A percentile compares a stretch with the other conserved stretches of the same genome.
These are phyloP conservation scores for Echinosophora koreensis DNA, from an alignment of 306 rosid genomes.

Conservation along the genomic window DNA sequence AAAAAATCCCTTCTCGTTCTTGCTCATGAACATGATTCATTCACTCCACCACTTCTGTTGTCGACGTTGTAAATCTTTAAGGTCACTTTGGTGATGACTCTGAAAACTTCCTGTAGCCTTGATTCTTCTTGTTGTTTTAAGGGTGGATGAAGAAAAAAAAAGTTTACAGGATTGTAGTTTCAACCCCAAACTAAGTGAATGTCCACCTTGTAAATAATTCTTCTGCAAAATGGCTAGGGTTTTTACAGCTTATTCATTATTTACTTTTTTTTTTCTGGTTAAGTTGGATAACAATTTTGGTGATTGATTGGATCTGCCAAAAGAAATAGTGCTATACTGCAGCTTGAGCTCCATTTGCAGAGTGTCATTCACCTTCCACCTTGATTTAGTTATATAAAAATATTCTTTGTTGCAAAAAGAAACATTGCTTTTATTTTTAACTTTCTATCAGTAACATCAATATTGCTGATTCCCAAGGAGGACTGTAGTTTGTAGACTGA, in stretches of 20 bases:
- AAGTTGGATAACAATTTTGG: not conserved
- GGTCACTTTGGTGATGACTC: constrained; percentile 6
- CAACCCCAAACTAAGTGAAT: constrained; percentile 25
- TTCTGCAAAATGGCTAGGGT: not conserved
- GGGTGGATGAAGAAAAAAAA: not conserved
- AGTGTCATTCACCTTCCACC: constrained; percentile 6
- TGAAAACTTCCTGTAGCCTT: not conserved
- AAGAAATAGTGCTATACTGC: not conserved
- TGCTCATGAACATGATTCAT: not conserved
- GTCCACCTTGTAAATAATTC: constrained; percentile 18
- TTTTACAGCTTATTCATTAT: constrained; percentile 11
- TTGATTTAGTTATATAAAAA: constrained; percentile 13
- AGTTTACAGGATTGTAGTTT: constrained; percentile 6
- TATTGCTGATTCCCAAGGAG: not conserved
- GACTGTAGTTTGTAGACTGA: not conserved
- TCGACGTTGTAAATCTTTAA: no score
- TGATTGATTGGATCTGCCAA: constrained; percentile 2
- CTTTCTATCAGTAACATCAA: not conserved
- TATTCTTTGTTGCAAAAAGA: no score
- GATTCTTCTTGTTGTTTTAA: not conserved
- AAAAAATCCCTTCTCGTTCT: not conserved
- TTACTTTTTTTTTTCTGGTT: constrained; percentile 16
- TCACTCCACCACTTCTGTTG: not conserved
- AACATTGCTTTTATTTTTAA: not conserved
- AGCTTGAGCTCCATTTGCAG: not conserved